phyloP scores from a whole-genome alignment of 352 stramenopile genomes.

The Phytophthora quininea region DNA sequence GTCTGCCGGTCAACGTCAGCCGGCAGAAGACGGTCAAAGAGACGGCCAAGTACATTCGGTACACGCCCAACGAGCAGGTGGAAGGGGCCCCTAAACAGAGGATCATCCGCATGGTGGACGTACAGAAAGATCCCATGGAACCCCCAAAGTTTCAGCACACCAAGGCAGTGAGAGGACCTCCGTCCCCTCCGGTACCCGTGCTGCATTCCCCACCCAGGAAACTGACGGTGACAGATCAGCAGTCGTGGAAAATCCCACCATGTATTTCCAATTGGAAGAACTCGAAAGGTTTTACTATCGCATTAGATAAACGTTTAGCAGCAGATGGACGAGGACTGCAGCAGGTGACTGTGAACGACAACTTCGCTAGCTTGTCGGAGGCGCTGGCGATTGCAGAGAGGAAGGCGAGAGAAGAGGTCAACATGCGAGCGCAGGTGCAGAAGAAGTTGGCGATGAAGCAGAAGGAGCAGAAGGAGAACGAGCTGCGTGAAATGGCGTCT shows the following conservation, averaged over 20 bases:
- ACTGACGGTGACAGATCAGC: conserved; percentile 92
- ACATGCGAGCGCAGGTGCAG: conserved; percentile 92
- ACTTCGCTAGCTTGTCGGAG: conserved; percentile 98
- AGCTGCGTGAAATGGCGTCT: conserved; percentile 94
- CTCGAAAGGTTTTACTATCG: conserved; percentile 98
- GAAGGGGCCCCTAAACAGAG: conserved; percentile 82
- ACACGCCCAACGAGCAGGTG: conserved; percentile 85
- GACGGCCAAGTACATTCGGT: conserved; percentile 81
- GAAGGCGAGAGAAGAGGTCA: conserved; percentile 97
- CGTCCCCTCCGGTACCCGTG: conserved; percentile 92
- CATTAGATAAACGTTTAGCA: conserved; percentile 98
- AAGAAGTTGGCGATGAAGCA: conserved; percentile 92
- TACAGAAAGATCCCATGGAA: conserved; percentile 99
- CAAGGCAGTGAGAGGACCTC: conserved; percentile 93
- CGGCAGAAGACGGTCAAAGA: conserved; percentile 93
- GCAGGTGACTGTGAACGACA: conserved; percentile 97
- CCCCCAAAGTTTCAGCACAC: conserved; percentile 99
- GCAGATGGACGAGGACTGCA: conserved; percentile 97
- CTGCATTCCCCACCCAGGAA: conserved; percentile 93
- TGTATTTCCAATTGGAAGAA: conserved; percentile 99
- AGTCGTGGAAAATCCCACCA: conserved; percentile 99
- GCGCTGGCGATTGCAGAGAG: conserved; percentile 97
- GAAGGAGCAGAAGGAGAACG: conserved; percentile 96
- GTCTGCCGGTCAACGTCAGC: conserved; percentile 66
- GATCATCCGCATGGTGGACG: conserved; percentile 99